Base-by-base conservation (phyloP, 2,329 filamentous ascomycete species). In the Hymenoscyphus fructigenus region DNA sequence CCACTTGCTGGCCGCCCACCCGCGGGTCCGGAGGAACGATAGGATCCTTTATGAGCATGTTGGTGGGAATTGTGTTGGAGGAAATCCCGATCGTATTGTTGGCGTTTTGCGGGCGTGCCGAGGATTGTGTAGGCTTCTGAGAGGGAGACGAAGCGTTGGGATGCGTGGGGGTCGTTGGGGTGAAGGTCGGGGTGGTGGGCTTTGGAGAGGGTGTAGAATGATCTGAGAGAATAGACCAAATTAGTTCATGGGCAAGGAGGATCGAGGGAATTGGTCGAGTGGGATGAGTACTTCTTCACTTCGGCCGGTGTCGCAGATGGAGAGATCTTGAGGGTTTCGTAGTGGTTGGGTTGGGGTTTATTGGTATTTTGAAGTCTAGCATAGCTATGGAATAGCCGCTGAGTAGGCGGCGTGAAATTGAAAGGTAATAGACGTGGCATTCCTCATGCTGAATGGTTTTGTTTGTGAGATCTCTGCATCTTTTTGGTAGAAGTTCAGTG, bases 181-280 rank as follows among this genome's bases (percentile, higher is more conserved):
- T 98, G 96, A 76, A 88, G 88, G 83, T 99, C 95, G 0, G 95
- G 95, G 78, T 99, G 95, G 83, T 97, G 90, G 62, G 85, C 81
- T 79, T 97, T 96, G 75, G 93, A 97, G 76, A 98, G 91, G 67
- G 84, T 79, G 83, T 97, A 98, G 85, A 97, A 99, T 70, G 86
- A 86, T 73, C 85, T 88, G 65, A 32, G 34, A 20, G 34, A n/a
- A n/a, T n/a, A n/a, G n/a, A n/a, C n/a, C n/a, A n/a, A n/a, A 44
- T 65, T 38, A 47, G 23, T 36, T 64, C 59, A 63, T 59, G 61
- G 26, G 56, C 61, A 58, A 14, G 59, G 47, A 50, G 53, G n/a
- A n/a, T n/a, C n/a, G n/a, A 32, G 36, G 32, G 63, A 32, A 62
- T 28, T 14, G 26, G 23, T 15, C 0, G 10, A 20, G 29, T n/a